These are phyloP conservation scores for Apiospora malaysiana DNA, from an alignment of 2,329 filamentous ascomycete species.

Conservation along the genomic window DNA sequence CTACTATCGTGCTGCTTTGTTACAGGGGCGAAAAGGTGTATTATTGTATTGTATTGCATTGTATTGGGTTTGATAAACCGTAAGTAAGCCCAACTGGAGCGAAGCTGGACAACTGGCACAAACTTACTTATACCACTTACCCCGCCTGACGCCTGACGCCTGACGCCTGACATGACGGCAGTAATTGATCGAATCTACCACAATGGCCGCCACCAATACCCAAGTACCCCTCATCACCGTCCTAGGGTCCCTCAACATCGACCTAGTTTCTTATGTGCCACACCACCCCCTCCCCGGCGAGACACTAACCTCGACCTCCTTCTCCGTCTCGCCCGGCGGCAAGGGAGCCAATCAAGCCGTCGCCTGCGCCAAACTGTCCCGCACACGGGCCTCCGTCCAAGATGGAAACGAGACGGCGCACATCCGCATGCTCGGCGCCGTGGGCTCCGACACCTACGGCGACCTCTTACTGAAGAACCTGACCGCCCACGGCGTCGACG, in stretches of 20 bases:
- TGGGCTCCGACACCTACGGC: slow-evolving; percentile 73
- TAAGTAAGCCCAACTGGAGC: background rate
- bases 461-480: slow-evolving; percentile 64
- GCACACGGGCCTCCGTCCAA: slow-evolving; percentile 49
- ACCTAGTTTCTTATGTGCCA: slow-evolving; percentile 86
- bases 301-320: slow-evolving; percentile 80
- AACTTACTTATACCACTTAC: too few species aligned
- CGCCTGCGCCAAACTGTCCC: slow-evolving; percentile 81
- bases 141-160: too few species aligned
- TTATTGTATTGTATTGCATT: too few species aligned
- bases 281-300: slow-evolving; percentile 86
- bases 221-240: slow-evolving; percentile 69
- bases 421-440: slow-evolving; percentile 76
- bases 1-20: too few species aligned
- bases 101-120: background rate
- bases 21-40: background rate
- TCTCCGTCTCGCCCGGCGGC: slow-evolving; percentile 82
- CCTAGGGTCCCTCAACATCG: slow-evolving; percentile 92
- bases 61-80: background rate
- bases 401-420: slow-evolving; percentile 39
- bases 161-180: background rate
- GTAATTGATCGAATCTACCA: background rate
- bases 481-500: slow-evolving; percentile 65
- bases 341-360: slow-evolving; percentile 98
- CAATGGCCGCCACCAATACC: background rate